Conservation (phyloP, 345 rosid species). For the Brassica carinata region DNA sequence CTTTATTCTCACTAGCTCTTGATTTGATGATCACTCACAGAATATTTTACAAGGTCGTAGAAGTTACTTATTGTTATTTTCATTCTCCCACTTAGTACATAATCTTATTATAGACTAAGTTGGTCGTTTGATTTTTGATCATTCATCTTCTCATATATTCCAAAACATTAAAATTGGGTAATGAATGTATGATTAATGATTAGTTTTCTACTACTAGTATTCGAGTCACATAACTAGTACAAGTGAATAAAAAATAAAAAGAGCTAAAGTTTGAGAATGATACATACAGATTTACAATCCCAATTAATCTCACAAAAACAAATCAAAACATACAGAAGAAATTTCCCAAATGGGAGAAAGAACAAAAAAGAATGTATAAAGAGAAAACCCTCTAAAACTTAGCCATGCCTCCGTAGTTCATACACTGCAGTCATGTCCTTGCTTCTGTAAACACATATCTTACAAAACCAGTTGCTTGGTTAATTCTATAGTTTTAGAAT, state of each 20-base stretch:
- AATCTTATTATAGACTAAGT: neutral
- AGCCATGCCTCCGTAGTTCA: constrained; percentile 11
- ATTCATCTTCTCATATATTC: constrained; percentile 8
- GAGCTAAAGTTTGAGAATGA: constrained; percentile 6
- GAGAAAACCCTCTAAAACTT: neutral
- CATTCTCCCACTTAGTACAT: neutral
- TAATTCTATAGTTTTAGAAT: constrained; percentile 7
- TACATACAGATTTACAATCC: neutral
- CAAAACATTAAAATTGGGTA: neutral
- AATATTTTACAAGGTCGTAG: constrained; percentile 9
- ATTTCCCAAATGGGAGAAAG: neutral
- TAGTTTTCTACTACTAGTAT: neutral
- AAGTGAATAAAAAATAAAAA: neutral
- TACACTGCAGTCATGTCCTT: neutral
- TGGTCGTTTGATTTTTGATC: neutral
- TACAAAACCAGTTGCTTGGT: constrained; percentile 30
- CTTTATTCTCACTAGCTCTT: constrained; percentile 21
- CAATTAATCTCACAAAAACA: constrained; percentile 23
- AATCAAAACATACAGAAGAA: constrained; percentile 23
- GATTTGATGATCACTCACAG: constrained; percentile 20
- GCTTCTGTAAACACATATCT: constrained; percentile 18
- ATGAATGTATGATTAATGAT: neutral
- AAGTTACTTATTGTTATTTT: neutral
- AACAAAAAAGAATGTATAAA: neutral
- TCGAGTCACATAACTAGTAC: neutral